phyloP scores from a whole-genome alignment of 1,284 basidiomycete genomes.

The Trichosporon asahii region DNA sequence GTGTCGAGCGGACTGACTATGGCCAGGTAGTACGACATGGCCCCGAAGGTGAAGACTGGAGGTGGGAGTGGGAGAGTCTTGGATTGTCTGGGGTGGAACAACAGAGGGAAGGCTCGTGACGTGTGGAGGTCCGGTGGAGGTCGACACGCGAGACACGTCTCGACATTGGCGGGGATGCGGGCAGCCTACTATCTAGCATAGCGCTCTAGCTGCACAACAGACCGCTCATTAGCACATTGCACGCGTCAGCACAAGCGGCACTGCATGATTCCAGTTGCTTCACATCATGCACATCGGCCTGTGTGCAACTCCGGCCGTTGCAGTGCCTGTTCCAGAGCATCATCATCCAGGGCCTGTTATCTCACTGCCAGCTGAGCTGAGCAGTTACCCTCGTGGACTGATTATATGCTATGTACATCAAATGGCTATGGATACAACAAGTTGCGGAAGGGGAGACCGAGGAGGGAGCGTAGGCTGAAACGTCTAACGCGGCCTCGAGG shows the following conservation, averaged over 20 bases:
- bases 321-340: not conserved
- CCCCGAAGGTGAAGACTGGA: not conserved
- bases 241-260: not conserved
- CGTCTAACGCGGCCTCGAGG: too few species aligned
- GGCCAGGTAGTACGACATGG: constrained; percentile 53
- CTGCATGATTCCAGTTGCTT: not conserved
- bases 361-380: not conserved
- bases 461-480: not conserved
- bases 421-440: not conserved
- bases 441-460: not conserved
- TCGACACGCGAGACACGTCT: not conserved
- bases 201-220: too few species aligned
- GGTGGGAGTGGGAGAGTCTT: not conserved
- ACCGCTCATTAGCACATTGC: too few species aligned
- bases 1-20: constrained; percentile 51
- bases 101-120: not conserved
- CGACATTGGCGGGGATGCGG: not conserved
- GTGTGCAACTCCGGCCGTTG: not conserved
- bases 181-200: too few species aligned
- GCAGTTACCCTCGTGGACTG: not conserved
- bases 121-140: constrained; percentile 13
- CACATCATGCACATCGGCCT: too few species aligned
- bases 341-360: not conserved
- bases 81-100: not conserved
- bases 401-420: not conserved